Evolutionary conservation across 1,284 basidiomycete genomes (phyloP).

Genomic region (Cystobasidium sp.): DNA sequence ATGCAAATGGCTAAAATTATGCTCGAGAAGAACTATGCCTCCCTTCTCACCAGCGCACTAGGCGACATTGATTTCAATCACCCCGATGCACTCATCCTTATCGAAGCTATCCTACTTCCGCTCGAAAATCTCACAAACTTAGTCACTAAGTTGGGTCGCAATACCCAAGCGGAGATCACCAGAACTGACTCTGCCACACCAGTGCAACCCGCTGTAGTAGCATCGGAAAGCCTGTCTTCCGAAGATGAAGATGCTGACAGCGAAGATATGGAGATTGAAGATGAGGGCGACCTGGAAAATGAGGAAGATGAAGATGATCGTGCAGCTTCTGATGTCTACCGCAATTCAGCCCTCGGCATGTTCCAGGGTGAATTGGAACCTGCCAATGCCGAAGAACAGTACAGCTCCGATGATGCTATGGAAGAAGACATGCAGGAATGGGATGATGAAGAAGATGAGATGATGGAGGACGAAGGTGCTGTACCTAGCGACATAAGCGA

Average conservation of each 20-base stretch:
- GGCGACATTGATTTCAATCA: constrained; percentile 95
- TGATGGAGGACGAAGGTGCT: constrained; percentile 59
- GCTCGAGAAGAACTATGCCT: constrained; percentile 97
- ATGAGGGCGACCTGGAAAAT: constrained; percentile 64
- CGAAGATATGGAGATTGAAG: constrained; percentile 61
- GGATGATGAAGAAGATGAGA: constrained; percentile 55
- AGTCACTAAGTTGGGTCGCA: constrained; percentile 94
- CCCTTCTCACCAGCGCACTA: constrained; percentile 82
- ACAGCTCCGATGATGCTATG: constrained; percentile 48
- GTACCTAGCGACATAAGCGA: constrained; percentile 50
- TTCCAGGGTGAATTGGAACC: constrained; percentile 60
- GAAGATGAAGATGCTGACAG: constrained; percentile 52
- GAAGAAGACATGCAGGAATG: constrained; percentile 56
- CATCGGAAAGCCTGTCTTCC: constrained; percentile 51
- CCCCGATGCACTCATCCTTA: constrained; percentile 82
- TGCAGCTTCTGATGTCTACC: constrained; percentile 91
- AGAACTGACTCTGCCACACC: constrained; percentile 47
- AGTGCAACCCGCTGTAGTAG: constrained; percentile 52
- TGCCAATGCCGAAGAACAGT: constrained; percentile 52
- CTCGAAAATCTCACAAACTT: constrained; percentile 92
- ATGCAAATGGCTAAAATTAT: constrained; percentile 96
- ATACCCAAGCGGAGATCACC: constrained; percentile 65
- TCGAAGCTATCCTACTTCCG: constrained; percentile 83
- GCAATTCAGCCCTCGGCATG: constrained; percentile 96
- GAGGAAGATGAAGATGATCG: constrained; percentile 66